Conservation (phyloP, 192 early-diverging fungal species). For the Radiomyces spectabilis region DNA sequence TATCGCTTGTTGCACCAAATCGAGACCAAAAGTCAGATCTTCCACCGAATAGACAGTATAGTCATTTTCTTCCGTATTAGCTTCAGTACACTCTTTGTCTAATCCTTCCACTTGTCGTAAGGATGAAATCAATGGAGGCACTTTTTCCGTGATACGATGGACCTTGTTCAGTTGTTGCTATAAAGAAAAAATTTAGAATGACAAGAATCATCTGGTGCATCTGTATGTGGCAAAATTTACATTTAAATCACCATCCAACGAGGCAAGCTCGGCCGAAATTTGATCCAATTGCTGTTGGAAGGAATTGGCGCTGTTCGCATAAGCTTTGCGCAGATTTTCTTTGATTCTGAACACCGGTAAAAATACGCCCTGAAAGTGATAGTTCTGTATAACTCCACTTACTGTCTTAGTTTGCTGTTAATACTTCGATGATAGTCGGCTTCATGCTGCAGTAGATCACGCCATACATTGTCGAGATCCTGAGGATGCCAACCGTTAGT, state of each 20-base stretch:
- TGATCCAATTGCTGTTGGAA: slow-evolving; percentile 67
- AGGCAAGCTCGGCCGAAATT: slow-evolving; percentile 55
- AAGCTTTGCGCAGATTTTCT: slow-evolving; percentile 70
- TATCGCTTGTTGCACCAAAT: slow-evolving; percentile 68
- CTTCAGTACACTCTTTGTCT: slow-evolving; percentile 65
- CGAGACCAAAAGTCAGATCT: slow-evolving; percentile 83
- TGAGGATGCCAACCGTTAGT: slow-evolving; percentile 14
- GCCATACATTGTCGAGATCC: slow-evolving; percentile 81
- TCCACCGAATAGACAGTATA: slow-evolving; percentile 89
- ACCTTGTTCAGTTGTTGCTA: slow-evolving; percentile 51
- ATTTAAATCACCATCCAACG: slow-evolving; percentile 75
- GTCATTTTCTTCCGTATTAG: slow-evolving; percentile 90
- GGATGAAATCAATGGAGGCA: slow-evolving; percentile 42
- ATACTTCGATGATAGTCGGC: slow-evolving; percentile 73
- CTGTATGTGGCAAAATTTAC: slow-evolving; percentile 25
- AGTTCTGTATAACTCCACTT: slow-evolving; percentile 24
- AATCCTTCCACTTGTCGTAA: slow-evolving; percentile 53
- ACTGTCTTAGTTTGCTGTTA: slow-evolving; percentile 80
- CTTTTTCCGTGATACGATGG: slow-evolving; percentile 43
- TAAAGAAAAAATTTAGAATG: neutral
- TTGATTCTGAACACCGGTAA: slow-evolving; percentile 51
- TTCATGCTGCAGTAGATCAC: slow-evolving; percentile 62
- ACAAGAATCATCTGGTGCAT: neutral
- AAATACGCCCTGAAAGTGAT: neutral
- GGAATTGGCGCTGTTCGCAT: slow-evolving; percentile 77